A percentile compares a stretch with the other conserved stretches of the same genome.
phyloP scores from a whole-genome alignment of 306 rosid species.

The Crotalaria pallida region DNA sequence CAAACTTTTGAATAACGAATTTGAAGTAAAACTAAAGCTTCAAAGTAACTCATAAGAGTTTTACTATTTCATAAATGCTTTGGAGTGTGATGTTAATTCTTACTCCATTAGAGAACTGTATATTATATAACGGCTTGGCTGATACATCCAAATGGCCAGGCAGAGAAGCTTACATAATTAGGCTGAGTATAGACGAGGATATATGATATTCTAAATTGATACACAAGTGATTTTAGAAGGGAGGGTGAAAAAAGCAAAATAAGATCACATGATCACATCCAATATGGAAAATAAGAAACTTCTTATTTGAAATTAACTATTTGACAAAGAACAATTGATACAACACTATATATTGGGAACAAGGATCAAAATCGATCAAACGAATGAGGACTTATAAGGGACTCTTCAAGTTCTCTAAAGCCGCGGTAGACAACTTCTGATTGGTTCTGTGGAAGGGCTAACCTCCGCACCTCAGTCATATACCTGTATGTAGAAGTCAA shows the following conservation, averaged over 20 bases:
- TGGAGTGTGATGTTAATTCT: background rate
- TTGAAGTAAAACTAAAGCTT: background rate
- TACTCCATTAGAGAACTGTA: background rate
- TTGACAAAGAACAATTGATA: constrained; percentile 30
- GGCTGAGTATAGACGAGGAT: background rate
- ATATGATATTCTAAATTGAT: constrained; percentile 4
- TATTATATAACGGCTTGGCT: background rate
- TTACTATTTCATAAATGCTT: background rate
- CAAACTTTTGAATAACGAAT: background rate
- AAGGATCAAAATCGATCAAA: constrained; percentile 61
- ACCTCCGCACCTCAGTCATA: constrained; percentile 85
- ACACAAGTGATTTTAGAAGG: background rate
- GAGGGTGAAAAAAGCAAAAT: background rate
- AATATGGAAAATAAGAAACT: constrained; percentile 16
- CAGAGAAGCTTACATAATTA: background rate
- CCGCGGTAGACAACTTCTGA: constrained; percentile 77
- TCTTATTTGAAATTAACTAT: constrained; percentile 27
- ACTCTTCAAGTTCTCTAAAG: constrained; percentile 87
- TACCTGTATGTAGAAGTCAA: constrained; percentile 51
- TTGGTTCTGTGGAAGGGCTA: constrained; percentile 81
- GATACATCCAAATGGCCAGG: constrained; percentile 5
- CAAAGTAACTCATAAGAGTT: background rate
- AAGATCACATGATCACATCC: constrained; percentile 5
- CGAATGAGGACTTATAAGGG: constrained; percentile 67
- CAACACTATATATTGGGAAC: constrained; percentile 33